A percentile compares a stretch with the other conserved stretches of the same genome.
These are phyloP conservation scores for Calonectria hawksworthii DNA, from an alignment of 2,329 filamentous ascomycete species.

Conservation along the genomic window DNA sequence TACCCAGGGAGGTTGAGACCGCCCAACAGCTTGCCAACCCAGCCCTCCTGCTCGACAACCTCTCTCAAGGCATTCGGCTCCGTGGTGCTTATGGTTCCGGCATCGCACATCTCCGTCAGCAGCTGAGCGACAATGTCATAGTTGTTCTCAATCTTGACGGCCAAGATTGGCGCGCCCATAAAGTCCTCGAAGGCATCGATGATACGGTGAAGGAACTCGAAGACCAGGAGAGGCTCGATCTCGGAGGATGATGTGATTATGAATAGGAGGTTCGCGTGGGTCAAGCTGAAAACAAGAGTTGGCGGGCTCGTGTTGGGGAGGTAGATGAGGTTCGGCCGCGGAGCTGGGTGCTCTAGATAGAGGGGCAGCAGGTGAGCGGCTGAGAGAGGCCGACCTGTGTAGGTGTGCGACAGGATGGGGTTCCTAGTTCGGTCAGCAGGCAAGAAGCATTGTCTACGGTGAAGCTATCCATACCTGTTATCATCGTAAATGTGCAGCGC, in stretches of 20 bases:
- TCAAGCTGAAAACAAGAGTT: conserved; percentile 88
- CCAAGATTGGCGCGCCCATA: conserved; percentile 86
- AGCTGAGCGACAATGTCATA: conserved; percentile 97
- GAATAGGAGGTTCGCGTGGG: conserved; percentile 90
- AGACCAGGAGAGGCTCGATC: conserved; percentile 87
- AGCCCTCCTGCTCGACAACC: conserved; percentile 90
- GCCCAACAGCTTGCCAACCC: conserved; percentile 89
- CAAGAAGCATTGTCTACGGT: conserved; percentile 1
- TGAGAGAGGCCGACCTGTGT: conserved; percentile 84
- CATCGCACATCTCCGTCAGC: conserved; percentile 96
- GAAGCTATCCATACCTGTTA: conserved; percentile 74
- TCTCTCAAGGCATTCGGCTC: conserved; percentile 95
- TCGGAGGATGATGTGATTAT: conserved; percentile 88
- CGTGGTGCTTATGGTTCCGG: conserved; percentile 88
- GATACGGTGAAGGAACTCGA: conserved; percentile 95
- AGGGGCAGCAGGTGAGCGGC: conserved; percentile 84
- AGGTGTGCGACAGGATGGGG: conserved; percentile 89
- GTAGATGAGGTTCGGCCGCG: conserved; percentile 89
- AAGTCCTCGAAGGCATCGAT: conserved; percentile 96
- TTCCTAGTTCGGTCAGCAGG: conserved; percentile 67
- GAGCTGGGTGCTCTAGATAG: conserved; percentile 85
- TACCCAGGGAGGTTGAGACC: conserved; percentile 88
- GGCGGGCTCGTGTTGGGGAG: conserved; percentile 85
- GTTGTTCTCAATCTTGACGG: conserved; percentile 87
- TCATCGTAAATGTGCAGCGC: conserved; percentile 98